Conservation (phyloP, 2,329 filamentous ascomycete genomes). For the Aspergillus texensis region DNA sequence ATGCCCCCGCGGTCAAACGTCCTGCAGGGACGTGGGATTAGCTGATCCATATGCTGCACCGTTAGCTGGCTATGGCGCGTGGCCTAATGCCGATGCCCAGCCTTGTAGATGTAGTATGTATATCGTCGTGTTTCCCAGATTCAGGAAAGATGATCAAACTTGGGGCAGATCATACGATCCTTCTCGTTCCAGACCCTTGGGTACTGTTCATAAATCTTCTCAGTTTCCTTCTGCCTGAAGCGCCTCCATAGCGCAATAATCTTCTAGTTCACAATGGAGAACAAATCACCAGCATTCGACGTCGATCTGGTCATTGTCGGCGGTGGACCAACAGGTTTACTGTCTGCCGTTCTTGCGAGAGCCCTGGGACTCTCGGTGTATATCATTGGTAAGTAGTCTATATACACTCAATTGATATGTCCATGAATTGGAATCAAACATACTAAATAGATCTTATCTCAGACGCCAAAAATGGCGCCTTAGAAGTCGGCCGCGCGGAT, state of each 20-base stretch:
- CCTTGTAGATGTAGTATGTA: not conserved
- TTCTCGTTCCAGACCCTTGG: not conserved
- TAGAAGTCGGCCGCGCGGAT: conserved; percentile 4
- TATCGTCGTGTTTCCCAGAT: not conserved
- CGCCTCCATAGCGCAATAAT: not conserved
- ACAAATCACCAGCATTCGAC: not conserved
- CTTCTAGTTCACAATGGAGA: not conserved
- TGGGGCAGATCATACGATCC: not conserved
- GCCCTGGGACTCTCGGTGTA: conserved; percentile 1
- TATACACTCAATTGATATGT: not conserved
- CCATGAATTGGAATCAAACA: not conserved
- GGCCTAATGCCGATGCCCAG: not conserved
- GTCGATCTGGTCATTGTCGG: conserved; percentile 3
- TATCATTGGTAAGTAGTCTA: not conserved
- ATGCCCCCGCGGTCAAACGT: not conserved
- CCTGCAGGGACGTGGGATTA: not conserved
- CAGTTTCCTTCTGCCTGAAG: not conserved
- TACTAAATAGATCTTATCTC: not conserved
- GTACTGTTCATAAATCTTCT: not conserved
- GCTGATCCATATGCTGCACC: not conserved
- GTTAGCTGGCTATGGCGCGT: not conserved
- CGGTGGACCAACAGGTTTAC: conserved; percentile 3
- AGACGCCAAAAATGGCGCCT: conserved; percentile 5
- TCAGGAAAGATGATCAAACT: not conserved
- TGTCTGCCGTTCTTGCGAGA: conserved; percentile 1